Conservation (phyloP, 2,329 filamentous ascomycete genomes). For the Pestalotiopsis sp. region DNA sequence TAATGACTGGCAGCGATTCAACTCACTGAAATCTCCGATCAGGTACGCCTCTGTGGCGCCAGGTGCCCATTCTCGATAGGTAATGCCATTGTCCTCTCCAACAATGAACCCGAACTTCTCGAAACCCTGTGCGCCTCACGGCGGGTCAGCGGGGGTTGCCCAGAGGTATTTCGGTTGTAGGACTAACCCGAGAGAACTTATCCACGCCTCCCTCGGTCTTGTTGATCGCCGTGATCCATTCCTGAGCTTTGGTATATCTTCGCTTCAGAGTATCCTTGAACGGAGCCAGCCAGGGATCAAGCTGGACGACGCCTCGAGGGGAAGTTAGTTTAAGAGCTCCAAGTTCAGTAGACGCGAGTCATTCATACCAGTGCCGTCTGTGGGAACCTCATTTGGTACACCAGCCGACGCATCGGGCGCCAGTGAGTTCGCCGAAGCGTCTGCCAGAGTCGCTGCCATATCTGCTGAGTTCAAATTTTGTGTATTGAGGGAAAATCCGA, state of each 20-base stretch:
- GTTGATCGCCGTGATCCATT: constrained; percentile 85
- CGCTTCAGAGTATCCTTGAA: constrained; percentile 76
- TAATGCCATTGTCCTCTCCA: constrained; percentile 77
- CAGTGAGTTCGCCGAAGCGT: constrained; percentile 46
- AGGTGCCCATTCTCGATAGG: constrained; percentile 95
- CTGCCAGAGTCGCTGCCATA: constrained; percentile 23
- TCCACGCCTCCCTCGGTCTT: constrained; percentile 85
- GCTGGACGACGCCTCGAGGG: constrained; percentile 71
- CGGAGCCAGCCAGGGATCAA: constrained; percentile 88
- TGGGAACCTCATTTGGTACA: constrained; percentile 54
- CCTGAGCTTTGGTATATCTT: constrained; percentile 75
- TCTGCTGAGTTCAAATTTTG: not conserved
- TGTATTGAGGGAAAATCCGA: not conserved
- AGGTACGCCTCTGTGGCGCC: constrained; percentile 83
- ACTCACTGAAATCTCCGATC: constrained; percentile 90
- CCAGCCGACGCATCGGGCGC: constrained; percentile 35
- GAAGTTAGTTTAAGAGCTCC: constrained; percentile 16
- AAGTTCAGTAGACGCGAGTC: not conserved
- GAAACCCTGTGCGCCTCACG: constrained; percentile 60
- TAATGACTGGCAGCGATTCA: not conserved
- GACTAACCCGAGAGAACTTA: constrained; percentile 78
- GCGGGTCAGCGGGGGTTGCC: not conserved
- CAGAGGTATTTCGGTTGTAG: not conserved
- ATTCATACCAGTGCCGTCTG: constrained; percentile 69
- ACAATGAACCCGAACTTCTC: constrained; percentile 87